Base-by-base conservation (phyloP, 257 asterid species). In the Echium plantagineum region DNA sequence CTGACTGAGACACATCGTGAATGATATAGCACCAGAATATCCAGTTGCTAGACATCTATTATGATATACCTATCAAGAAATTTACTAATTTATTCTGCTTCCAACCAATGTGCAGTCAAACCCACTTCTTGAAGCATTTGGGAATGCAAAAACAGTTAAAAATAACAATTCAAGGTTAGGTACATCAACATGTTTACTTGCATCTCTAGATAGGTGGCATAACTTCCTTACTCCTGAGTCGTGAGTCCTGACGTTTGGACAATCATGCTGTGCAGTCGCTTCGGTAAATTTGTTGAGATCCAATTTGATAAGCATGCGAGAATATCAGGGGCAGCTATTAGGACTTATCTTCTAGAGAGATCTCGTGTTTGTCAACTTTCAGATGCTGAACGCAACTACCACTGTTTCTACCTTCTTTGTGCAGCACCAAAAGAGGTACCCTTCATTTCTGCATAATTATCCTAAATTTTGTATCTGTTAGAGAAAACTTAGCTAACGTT, bases 301-400 rank as follows among this genome's bases (percentile, higher is more conserved):
- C 98, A 90, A 66, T 90, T 90, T 67, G 89, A 90, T 71, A 87
- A 87, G 82, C 80, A 83, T 15, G 89, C 95, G 69, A 80, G 95
- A 80, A 90, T 90, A 74, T 90, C 98, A n/a, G 98, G 98, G 62
- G 98, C 98, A 60, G 96, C 96, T 69, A 85, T 90, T 69, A 81
- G 98, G 63, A 90, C 97, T 1, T 90, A 90, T 77, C 96, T 90
- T 75, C 91, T 90, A 48, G 97, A 90, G 83, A 81, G 96, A 73
- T 90, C 98, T 72, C 91, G 98, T 59, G 98, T 90, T 76, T 90
- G 98, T 89, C 96, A 90, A 77, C 55, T 85, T 74, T 87, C 98
- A 57, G 98, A 90, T 60, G 94, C 98, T 28, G 97, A 90, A 64
- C 94, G 97, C 67, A 90, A 90, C 75, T 90, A 90, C 60, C 97